phyloP scores from a whole-genome alignment of 2,329 filamentous ascomycete genomes.

The Colletotrichum higginsianum region DNA sequence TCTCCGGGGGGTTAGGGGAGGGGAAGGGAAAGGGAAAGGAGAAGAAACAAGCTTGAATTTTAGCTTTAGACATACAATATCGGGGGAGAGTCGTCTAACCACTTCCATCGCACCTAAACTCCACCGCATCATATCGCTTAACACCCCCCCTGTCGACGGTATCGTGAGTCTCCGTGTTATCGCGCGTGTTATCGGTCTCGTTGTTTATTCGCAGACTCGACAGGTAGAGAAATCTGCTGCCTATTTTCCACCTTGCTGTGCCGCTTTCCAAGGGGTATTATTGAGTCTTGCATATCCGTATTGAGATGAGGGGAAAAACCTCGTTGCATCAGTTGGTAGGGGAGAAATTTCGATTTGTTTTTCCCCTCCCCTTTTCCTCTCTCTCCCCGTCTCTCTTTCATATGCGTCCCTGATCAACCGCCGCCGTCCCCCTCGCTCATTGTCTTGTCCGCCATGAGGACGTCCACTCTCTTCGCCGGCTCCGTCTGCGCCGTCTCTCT shows the following conservation, averaged over 20 bases:
- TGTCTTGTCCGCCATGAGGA: slow-evolving; percentile 10
- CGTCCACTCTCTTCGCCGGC: slow-evolving; percentile 16
- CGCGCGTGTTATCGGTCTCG: not conserved
- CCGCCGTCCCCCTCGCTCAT: not conserved
- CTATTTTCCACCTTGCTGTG: slow-evolving; percentile 18
- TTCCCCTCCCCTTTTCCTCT: not conserved
- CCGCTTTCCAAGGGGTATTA: slow-evolving; percentile 11
- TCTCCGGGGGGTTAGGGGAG: too few relatives aligned
- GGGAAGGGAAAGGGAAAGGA: not conserved
- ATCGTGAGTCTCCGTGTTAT: slow-evolving; percentile 5
- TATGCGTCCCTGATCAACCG: not conserved
- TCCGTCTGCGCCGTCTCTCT: not conserved
- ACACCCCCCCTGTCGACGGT: not conserved
- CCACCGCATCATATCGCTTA: slow-evolving; percentile 33
- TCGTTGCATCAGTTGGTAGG: not conserved
- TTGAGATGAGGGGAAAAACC: not conserved
- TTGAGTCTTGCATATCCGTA: not conserved
- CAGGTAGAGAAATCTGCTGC: slow-evolving; percentile 10
- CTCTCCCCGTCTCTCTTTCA: not conserved
- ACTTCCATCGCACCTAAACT: not conserved
- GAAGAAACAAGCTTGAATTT: slow-evolving; percentile 11
- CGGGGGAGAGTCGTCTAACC: not conserved
- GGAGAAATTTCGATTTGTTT: too few relatives aligned
- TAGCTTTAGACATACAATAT: not conserved
- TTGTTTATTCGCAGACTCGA: not conserved